Conservation (phyloP, 768 basidiomycete species). For the Tephrocybe sp. region DNA sequence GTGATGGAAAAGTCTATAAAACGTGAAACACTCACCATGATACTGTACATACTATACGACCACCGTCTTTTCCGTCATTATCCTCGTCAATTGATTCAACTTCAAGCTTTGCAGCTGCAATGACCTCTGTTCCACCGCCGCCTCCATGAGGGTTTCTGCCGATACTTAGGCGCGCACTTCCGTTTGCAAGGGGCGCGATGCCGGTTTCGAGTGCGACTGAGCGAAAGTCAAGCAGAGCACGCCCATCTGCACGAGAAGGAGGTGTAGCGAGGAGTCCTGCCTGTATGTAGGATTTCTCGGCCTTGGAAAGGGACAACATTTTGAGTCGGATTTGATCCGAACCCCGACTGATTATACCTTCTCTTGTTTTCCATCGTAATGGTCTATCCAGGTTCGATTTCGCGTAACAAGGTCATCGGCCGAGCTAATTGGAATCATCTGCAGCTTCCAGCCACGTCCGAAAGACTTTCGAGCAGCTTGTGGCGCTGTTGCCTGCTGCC, state of each 20-base stretch:
- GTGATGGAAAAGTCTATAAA: not conserved
- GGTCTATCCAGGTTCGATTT: conserved; percentile 14
- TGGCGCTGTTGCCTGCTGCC: conserved; percentile 44
- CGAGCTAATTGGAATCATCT: not conserved
- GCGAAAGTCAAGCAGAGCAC: conserved; percentile 65
- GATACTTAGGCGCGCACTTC: conserved; percentile 76
- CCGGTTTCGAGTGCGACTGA: conserved; percentile 74
- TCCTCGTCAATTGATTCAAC: conserved; percentile 57
- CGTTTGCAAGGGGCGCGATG: conserved; percentile 79
- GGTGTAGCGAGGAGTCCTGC: conserved; percentile 57
- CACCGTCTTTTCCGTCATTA: conserved; percentile 50
- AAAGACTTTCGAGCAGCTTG: conserved; percentile 54
- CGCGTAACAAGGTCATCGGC: not conserved
- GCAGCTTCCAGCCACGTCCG: conserved; percentile 32
- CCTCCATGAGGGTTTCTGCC: conserved; percentile 55
- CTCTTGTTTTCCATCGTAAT: conserved; percentile 5
- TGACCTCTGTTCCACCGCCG: conserved; percentile 71
- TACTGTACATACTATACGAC: conserved; percentile 66
- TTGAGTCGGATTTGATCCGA: conserved; percentile 24
- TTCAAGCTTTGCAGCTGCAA: conserved; percentile 80
- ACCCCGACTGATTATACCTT: conserved; percentile 10
- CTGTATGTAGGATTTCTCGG: conserved; percentile 77
- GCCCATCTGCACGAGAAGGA: conserved; percentile 78
- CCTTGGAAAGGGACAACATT: conserved; percentile 62
- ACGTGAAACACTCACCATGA: conserved; percentile 61